Base-by-base conservation (phyloP, 1,139 yeast genomes). In the Yarrowia galli region DNA sequence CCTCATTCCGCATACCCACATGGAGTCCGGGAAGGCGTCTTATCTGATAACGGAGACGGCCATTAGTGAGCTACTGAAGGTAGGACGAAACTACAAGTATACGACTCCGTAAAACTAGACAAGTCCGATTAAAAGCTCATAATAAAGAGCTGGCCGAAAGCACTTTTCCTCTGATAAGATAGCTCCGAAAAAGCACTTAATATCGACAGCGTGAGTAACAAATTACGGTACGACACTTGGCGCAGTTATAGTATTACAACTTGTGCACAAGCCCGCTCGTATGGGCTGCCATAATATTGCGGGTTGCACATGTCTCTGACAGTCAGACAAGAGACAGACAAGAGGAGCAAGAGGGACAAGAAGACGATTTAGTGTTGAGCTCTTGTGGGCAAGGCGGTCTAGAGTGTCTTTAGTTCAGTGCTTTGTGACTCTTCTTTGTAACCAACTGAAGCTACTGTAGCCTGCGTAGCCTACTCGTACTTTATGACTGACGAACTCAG, bases 31-130 rank as follows among this genome's bases (percentile, higher is more conserved):
- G 36, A 35, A 13, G 36, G 12, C 42, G 56, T 32, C 56, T 49
- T 49, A 49, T 49, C 56, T 10, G 54, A 28, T 49, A 49, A 46
- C n/a, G 51, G 12, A 13, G 23, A 15, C 32, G 32, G 8, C n/a
- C n/a, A n/a, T n/a, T n/a, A n/a, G n/a, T n/a, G n/a, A n/a, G n/a
- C n/a, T n/a, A n/a, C n/a, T n/a, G n/a, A n/a, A n/a, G n/a, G n/a
- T n/a, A n/a, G n/a, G n/a, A n/a, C n/a, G n/a, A n/a, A n/a, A n/a
- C n/a, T n/a, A n/a, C n/a, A n/a, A n/a, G n/a, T n/a, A 1, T 3
- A 28, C 32, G 32, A 28, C 32, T 28, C 9, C 8, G 32, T 3
- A 28, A 10, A 6, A 6, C 32, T 28, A 1, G n/a, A 35, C 40
- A 43, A 43, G 3, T 43, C n/a, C 48, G 28, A 42, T 18, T 18